These are phyloP conservation scores for Phytopythium sindhum DNA, from an alignment of 352 stramenopile genomes.

Conservation along the genomic window DNA sequence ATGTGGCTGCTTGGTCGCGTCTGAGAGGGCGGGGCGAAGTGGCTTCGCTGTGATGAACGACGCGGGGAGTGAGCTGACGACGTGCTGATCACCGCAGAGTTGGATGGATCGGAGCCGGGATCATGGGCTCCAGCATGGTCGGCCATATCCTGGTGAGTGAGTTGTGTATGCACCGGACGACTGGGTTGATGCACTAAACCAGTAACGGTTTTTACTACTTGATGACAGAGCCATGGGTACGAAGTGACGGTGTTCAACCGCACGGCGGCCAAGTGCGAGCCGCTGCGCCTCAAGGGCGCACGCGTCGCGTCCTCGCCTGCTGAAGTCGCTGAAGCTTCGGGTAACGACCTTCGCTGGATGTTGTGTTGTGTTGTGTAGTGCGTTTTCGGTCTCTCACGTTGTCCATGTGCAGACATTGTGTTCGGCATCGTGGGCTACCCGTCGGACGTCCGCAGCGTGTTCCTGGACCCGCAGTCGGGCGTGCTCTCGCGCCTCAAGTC, in stretches of 20 bases:
- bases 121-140: conserved; percentile 90
- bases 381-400: not conserved
- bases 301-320: conserved; percentile 63
- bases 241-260: conserved; percentile 88
- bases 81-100: conserved; percentile 29
- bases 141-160: conserved; percentile 72
- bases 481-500: conserved; percentile 62
- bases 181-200: not conserved
- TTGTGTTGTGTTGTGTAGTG: not conserved
- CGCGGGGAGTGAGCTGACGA: not conserved
- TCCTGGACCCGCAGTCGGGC: conserved; percentile 63
- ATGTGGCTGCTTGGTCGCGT: not conserved
- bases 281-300: conserved; percentile 71
- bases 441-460: conserved; percentile 79
- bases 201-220: not conserved
- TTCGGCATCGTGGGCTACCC: conserved; percentile 90
- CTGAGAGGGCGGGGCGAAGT: not conserved
- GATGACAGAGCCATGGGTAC: conserved; percentile 72
- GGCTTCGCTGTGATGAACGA: not conserved
- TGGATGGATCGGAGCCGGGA: conserved; percentile 82
- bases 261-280: conserved; percentile 78
- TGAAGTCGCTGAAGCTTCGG: conserved; percentile 73
- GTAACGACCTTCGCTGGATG: conserved; percentile 14
- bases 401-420: conserved; percentile 64
- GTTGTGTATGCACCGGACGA: not conserved